These are phyloP conservation scores for Ophiostoma sp. DNA, from an alignment of 2,329 filamentous ascomycete species.

Conservation along the genomic window DNA sequence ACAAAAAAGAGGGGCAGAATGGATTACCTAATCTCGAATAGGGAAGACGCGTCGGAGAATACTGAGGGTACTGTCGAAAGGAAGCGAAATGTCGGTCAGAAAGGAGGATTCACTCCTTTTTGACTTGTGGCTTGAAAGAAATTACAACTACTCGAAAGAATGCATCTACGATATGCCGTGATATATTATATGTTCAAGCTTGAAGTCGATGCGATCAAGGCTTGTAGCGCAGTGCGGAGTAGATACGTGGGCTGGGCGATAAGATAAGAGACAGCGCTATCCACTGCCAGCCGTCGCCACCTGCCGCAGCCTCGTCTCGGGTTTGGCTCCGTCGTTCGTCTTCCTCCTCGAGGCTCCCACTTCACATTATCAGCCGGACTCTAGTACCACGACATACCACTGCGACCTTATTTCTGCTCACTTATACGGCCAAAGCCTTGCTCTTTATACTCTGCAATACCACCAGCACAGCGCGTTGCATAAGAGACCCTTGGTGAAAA, in stretches of 20 bases:
- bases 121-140: too few species aligned
- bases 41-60: background rate
- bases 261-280: slow-evolving; percentile 1
- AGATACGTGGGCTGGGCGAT: background rate
- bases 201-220: background rate
- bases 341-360: slow-evolving; percentile 3
- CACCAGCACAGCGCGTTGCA: background rate
- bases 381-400: background rate
- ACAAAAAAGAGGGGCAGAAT: background rate
- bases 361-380: background rate
- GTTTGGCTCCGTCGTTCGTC: background rate
- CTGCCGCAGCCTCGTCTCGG: slow-evolving; percentile 4
- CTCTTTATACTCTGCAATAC: background rate
- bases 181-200: too few species aligned
- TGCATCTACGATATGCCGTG: too few species aligned
- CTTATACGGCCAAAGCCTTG: background rate
- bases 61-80: background rate
- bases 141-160: too few species aligned
- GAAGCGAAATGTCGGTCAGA: background rate
- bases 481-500: background rate
- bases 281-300: slow-evolving; percentile 1
- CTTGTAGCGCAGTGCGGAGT: background rate
- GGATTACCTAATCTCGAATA: background rate
- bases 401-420: background rate
- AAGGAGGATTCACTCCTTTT: too few species aligned